phyloP scores from a whole-genome alignment of 768 basidiomycete species.

The Tephrocybe rancida region DNA sequence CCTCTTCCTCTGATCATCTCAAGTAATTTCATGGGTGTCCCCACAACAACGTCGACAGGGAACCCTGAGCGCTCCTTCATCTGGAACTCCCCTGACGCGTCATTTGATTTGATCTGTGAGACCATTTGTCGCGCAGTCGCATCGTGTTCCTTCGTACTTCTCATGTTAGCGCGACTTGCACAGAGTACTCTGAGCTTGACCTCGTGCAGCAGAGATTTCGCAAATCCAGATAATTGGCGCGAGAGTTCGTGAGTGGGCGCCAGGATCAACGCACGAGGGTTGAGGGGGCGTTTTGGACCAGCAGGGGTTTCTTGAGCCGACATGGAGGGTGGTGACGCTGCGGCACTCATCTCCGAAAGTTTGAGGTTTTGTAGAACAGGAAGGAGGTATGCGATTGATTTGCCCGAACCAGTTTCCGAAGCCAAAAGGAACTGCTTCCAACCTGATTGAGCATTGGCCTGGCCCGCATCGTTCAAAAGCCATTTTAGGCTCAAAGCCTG shows the following conservation, averaged over 20 bases:
- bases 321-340: conserved; percentile 13
- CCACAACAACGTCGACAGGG: conserved; percentile 57
- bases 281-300: conserved; percentile 35
- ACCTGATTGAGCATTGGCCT: conserved; percentile 21
- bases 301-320: not conserved
- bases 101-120: conserved; percentile 28
- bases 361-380: conserved; percentile 84
- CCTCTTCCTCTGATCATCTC: conserved; percentile 58
- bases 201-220: conserved; percentile 74
- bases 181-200: conserved; percentile 79
- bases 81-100: conserved; percentile 21
- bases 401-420: conserved; percentile 90
- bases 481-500: conserved; percentile 74
- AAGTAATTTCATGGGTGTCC: conserved; percentile 65
- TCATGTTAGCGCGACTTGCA: conserved; percentile 61
- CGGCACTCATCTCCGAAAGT: conserved; percentile 44
- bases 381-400: conserved; percentile 88
- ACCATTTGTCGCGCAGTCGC: conserved; percentile 55
- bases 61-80: conserved; percentile 20
- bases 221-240: conserved; percentile 74
- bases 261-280: conserved; percentile 79
- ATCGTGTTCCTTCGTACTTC: conserved; percentile 28
- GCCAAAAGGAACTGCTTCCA: conserved; percentile 70
- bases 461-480: conserved; percentile 40
- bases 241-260: conserved; percentile 91